These are phyloP conservation scores for Stenogyne calaminthoides DNA, from an alignment of 305 asterid species.

Conservation along the genomic window DNA sequence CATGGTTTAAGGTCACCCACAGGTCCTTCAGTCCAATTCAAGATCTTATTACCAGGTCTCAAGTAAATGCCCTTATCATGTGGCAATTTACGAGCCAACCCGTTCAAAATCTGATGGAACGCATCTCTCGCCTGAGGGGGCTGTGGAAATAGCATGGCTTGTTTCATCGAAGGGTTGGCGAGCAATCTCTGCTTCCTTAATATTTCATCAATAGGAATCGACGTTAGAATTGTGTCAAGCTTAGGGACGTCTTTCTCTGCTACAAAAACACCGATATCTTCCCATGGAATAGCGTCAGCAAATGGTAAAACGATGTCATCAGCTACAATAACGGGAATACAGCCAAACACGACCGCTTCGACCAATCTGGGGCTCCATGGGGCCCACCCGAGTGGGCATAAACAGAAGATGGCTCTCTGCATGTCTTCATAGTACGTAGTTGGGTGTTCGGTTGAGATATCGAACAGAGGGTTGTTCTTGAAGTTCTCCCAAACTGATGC, in stretches of 20 bases:
- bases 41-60: constrained; percentile 39
- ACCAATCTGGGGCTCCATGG: constrained; percentile 73
- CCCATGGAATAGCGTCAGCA: constrained; percentile 75
- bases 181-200: constrained; percentile 56
- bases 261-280: constrained; percentile 64
- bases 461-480: constrained; percentile 64
- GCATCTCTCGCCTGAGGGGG: constrained; percentile 64
- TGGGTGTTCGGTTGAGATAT: constrained; percentile 65
- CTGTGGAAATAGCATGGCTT: constrained; percentile 60
- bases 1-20: constrained; percentile 58
- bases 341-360: constrained; percentile 63
- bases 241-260: constrained; percentile 64
- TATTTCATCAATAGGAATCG: constrained; percentile 56
- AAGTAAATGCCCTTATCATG: constrained; percentile 44
- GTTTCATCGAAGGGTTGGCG: constrained; percentile 68
- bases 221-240: constrained; percentile 56
- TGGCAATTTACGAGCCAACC: constrained; percentile 63
- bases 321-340: constrained; percentile 69
- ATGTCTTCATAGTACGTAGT: constrained; percentile 66
- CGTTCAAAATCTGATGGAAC: constrained; percentile 65
- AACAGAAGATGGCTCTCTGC: constrained; percentile 65
- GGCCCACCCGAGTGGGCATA: constrained; percentile 74
- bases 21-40: constrained; percentile 69
- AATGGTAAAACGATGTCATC: constrained; percentile 67
- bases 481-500: constrained; percentile 73